Evolutionary conservation across 1,284 basidiomycete species (phyloP).

Genomic region (Mycosarcoma maydis): DNA sequence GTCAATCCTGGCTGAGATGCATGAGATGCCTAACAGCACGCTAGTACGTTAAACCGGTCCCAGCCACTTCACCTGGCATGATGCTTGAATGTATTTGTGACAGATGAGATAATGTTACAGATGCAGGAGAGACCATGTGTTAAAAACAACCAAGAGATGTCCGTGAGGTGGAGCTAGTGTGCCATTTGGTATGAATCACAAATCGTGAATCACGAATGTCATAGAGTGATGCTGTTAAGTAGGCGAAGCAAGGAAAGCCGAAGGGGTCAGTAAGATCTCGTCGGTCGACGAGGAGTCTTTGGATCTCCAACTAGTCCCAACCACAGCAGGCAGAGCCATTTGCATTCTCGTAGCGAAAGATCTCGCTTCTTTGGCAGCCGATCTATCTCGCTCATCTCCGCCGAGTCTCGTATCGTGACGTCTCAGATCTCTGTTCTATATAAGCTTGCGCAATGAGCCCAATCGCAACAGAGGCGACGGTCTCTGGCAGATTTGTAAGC

Average conservation of each 20-base stretch:
- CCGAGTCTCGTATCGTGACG: no score
- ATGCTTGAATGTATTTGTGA: no score
- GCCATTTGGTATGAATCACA: no score
- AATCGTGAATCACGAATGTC: neutral
- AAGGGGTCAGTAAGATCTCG: conserved; percentile 5
- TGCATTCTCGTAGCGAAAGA: neutral
- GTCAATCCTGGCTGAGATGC: no score
- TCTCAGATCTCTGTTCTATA: conserved; percentile 53
- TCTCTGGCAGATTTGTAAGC: conserved; percentile 19
- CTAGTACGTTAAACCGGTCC: no score
- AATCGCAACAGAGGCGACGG: conserved; percentile 7
- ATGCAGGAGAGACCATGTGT: conserved; percentile 1
- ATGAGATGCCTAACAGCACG: no score
- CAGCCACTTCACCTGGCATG: no score
- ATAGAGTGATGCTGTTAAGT: neutral
- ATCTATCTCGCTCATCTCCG: no score
- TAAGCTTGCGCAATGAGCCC: conserved; percentile 38
- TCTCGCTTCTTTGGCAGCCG: no score
- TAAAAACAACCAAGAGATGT: no score
- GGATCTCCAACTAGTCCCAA: neutral
- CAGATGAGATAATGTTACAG: conserved; percentile 10
- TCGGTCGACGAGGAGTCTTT: conserved; percentile 13
- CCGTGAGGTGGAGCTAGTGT: neutral
- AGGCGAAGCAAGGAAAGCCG: neutral
- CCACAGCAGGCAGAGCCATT: conserved; percentile 3